Evolutionary conservation across 768 basidiomycete species (phyloP), one percentile per base, ranked within the genome.

Genomic region (Pulveroboletus frians): DNA sequence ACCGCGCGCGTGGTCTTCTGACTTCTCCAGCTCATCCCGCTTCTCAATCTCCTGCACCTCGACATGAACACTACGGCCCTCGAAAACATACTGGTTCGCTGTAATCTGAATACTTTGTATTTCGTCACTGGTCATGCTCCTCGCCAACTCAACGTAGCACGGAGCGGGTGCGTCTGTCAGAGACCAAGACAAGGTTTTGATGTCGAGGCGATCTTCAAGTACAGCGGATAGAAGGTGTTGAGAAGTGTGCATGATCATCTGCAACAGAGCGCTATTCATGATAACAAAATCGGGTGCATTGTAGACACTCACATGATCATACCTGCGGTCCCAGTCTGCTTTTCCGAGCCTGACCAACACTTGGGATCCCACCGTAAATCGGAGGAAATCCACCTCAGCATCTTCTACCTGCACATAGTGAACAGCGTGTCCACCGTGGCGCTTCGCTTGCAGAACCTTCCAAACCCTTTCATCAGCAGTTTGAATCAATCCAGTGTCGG

Each of bases 161-260:
- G 85, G 84, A 6, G 74, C 66, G 7, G 90, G 86, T 55, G 73
- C 79, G 15, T 73, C 68, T 0, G 84, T 83, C 48, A 91, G 72
- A n/a, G 86, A 85, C 89, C 90, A 92, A 2, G 85, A 84, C 18
- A 90, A 74, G 3, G 90, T 92, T 7, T 81, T 80, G 23, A 90
- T 71, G 29, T 77, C 66, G 34, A 88, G 72, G 4, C 69, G 70
- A 20, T 74, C 72, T 59, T 91, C 87, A 5, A 92, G 73, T n/a
- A 90, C 73, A 1, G 88, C 87, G 13, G 88, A 90, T 20, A 92
- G 76, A 38, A 90, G 73, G 53, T 91, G 90, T 59, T 92, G 90
- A 0, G 85, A 84, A 1, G 88, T 90, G 65, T 92, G 89, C 78
- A 88, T 80, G 14, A 81, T 78, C 84, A 88, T 88, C 85, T 88